Conservation (phyloP, 768 basidiomycete genomes). For the Amyloporia xantha region DNA sequence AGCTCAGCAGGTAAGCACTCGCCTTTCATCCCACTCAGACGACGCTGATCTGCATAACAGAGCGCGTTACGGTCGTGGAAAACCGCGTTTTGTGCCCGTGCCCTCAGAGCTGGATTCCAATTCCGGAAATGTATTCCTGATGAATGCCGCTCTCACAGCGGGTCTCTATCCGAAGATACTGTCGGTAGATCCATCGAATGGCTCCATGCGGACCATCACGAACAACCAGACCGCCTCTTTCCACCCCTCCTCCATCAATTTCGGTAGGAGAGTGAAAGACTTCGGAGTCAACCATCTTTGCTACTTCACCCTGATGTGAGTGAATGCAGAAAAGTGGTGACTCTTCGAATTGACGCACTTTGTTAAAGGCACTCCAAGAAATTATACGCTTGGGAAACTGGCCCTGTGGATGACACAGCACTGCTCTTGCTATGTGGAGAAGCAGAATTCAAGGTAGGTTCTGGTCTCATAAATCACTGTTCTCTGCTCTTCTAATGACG, state of each 20-base stretch:
- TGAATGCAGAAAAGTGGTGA: too few relatives aligned
- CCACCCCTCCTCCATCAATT: slow-evolving; percentile 93
- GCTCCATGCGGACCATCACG: slow-evolving; percentile 69
- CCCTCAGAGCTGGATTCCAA: slow-evolving; percentile 69
- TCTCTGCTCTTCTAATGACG: too few relatives aligned
- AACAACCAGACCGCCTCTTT: slow-evolving; percentile 77
- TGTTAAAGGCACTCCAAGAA: slow-evolving; percentile 81
- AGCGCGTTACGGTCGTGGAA: slow-evolving; percentile 66
- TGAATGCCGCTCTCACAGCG: slow-evolving; percentile 79
- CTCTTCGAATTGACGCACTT: background rate
- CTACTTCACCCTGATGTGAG: slow-evolving; percentile 87
- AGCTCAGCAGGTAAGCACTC: slow-evolving; percentile 53
- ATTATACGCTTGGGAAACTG: slow-evolving; percentile 89
- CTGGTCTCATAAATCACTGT: too few relatives aligned
- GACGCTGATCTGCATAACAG: slow-evolving; percentile 29
- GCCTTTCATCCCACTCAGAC: background rate
- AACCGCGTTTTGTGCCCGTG: slow-evolving; percentile 68
- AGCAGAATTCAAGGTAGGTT: slow-evolving; percentile 72
- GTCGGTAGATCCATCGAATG: slow-evolving; percentile 47
- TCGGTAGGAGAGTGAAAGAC: slow-evolving; percentile 57
- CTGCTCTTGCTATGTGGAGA: slow-evolving; percentile 86
- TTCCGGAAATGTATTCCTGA: slow-evolving; percentile 52
- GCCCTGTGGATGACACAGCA: slow-evolving; percentile 79
- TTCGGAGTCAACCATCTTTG: slow-evolving; percentile 69
- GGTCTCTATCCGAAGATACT: slow-evolving; percentile 92